These are phyloP conservation scores for Fusarium virguliforme DNA, from an alignment of 2,329 filamentous ascomycete genomes.

Conservation along the genomic window DNA sequence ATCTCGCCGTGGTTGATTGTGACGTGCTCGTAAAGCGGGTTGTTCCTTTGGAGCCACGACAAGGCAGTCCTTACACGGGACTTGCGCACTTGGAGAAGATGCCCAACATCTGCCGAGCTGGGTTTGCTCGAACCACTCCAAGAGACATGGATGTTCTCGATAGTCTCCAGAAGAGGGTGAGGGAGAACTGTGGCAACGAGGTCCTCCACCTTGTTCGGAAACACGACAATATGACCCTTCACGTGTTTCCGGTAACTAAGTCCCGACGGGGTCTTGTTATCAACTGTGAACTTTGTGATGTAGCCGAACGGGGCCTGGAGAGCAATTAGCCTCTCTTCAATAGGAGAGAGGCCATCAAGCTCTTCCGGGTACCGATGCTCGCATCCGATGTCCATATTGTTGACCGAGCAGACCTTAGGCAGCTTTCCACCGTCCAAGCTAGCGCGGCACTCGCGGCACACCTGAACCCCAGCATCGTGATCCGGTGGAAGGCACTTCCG, in stretches of 20 bases:
- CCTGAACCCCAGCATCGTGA: conserved; percentile 3
- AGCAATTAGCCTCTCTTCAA: conserved; percentile 27
- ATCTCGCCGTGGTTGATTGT: conserved; percentile 21
- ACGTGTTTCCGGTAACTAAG: conserved; percentile 26
- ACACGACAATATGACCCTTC: conserved; percentile 27
- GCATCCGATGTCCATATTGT: conserved; percentile 20
- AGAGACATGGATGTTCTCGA: conserved; percentile 27
- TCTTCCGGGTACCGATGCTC: conserved; percentile 5
- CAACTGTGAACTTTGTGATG: conserved; percentile 27
- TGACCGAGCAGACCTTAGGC: conserved; percentile 22
- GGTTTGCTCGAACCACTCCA: conserved; percentile 19
- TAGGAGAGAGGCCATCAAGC: conserved; percentile 4
- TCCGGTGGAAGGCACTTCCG: conserved; percentile 12
- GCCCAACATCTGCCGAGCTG: conserved; percentile 13
- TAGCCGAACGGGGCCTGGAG: conserved; percentile 20
- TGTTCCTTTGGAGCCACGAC: conserved; percentile 19
- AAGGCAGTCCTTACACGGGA: conserved; percentile 9
- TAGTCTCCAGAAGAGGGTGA: conserved; percentile 16
- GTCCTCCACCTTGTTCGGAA: conserved; percentile 25
- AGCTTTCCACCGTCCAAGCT: conserved; percentile 15
- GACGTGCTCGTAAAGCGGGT: conserved; percentile 19
- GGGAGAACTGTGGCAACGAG: background rate
- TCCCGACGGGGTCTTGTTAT: conserved; percentile 18
- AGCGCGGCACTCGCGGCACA: conserved; percentile 10
- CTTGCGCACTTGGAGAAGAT: conserved; percentile 22